Base-by-base conservation (phyloP, 2,329 filamentous ascomycete genomes). In the Clonostachys sp. region DNA sequence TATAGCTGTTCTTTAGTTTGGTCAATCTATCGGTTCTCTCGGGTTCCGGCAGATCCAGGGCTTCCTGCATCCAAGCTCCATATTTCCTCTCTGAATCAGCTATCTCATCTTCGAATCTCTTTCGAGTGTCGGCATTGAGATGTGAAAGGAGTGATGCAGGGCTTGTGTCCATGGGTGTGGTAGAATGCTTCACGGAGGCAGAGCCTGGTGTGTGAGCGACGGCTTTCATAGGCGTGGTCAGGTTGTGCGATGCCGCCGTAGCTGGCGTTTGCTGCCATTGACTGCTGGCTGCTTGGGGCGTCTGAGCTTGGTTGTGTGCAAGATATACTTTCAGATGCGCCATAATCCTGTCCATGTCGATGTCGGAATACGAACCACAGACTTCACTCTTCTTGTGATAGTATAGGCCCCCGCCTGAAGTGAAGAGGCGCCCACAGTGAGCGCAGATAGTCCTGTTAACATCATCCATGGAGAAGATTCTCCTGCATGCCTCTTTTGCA, bases 1-100 rank as follows among this genome's bases (percentile, higher is more conserved):
- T 74, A 53, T 76, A 78, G 4, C 70, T 71, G 51, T 81, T 81
- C 39, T 72, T 72, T 2, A 81, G 54, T 10, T 64, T 70, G 0
- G 68, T 65, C 0, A 80, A 45, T 42, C 52, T 49, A 52, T 64
- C 44, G 56, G 63, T 51, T 56, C 58, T 40, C 48, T 61, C 53
- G 3, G 63, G 59, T 36, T 74, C 65, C 0, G 56, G 47, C 10
- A 76, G 62, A 4, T 38, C 17, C 48, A 68, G 63, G 1, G 72
- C 73, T 13, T 72, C 65, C 8, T 61, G 65, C 55, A 79, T 74
- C 8, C 69, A 62, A 5, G 57, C 57, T 0, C 62, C 64, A 48
- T 72, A 78, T 24, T 58, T 60, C 3, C 57, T 55, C 36, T 68
- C 66, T 1, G 57, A 57, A 5, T 44, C 20, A 24, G 42, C 53